Base-by-base conservation (phyloP, 2,329 filamentous ascomycete species). In the Periconia sp. region DNA sequence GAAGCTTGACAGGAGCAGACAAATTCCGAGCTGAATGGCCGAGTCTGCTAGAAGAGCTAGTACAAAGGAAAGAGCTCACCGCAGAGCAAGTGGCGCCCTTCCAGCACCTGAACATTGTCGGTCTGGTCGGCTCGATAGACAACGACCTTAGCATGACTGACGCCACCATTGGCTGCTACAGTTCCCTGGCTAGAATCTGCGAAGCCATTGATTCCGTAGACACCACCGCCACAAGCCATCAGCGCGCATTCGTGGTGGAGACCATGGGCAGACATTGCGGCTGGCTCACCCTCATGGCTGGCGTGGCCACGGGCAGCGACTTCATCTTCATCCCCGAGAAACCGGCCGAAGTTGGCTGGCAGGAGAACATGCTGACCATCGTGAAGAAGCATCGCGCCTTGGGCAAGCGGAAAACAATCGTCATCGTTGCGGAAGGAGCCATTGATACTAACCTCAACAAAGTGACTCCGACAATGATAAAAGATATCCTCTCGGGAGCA, bases 251-350 rank as follows among this genome's bases (percentile, higher is more conserved):
- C 71, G 92, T 99, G 43, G 88, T 99, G 50, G 94, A 66, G 33
- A 94, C 99, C 62, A 99, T 99, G 94, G 94, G 94, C 36, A 83
- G 94, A 46, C 92, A 99, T 73, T 99, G 94, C 69, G 94, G 94
- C 50, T 99, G 94, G 94, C 79, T 99, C 50, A 94, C 94, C 28
- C 80, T 99, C 49, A 96, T 97, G 87, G 88, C 92, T 11, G 92
- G 92, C 62, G 92, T 99, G 16, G 92, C 89, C 45, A 96, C 90
- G 1, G 94, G 92, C 36, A 92, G 94, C 12, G 94, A 99, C 71
- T 99, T 95, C 73, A 83, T 97, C 59, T 97, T 99, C 71, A 92
- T 96, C 53, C 94, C 94, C 0, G 94, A 99, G 73, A 91, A 92
- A 68, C 94, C 94, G 46, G 89, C 90, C 32, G 80, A 84, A 46